phyloP scores from a whole-genome alignment of 1,284 basidiomycete species.

The Leccinum angustisporum region DNA sequence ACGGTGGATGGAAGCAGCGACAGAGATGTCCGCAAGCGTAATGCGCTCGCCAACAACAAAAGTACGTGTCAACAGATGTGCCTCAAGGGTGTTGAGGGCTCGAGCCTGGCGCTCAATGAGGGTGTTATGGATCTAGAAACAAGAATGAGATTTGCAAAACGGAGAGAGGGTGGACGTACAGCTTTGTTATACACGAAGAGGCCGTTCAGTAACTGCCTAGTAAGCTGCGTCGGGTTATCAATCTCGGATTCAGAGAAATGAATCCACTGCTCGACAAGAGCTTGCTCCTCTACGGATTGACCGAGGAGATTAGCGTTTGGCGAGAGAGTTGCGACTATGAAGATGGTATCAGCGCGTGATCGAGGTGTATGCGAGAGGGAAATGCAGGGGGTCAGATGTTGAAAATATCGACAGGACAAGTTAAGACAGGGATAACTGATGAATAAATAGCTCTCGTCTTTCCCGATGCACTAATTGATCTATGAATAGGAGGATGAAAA shows the following conservation, averaged over 20 bases:
- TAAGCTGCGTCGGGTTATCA: slow-evolving; percentile 26
- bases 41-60: slow-evolving; percentile 94
- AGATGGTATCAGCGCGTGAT: slow-evolving; percentile 18
- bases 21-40: slow-evolving; percentile 85
- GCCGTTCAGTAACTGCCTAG: slow-evolving; percentile 37
- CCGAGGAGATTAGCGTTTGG: slow-evolving; percentile 70
- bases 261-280: slow-evolving; percentile 69
- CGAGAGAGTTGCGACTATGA: slow-evolving; percentile 68
- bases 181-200: slow-evolving; percentile 56
- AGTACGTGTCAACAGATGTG: slow-evolving; percentile 76
- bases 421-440: slow-evolving; percentile 69
- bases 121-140: slow-evolving; percentile 52
- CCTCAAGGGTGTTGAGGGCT: slow-evolving; percentile 67
- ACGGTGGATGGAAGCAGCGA: slow-evolving; percentile 61
- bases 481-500: slow-evolving; percentile 14
- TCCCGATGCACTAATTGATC: slow-evolving; percentile 16
- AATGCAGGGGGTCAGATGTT: slow-evolving; percentile 34
- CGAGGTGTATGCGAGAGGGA: slow-evolving; percentile 5
- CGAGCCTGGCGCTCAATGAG: slow-evolving; percentile 55
- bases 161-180: slow-evolving; percentile 45
- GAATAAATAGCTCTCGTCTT: slow-evolving; percentile 22
- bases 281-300: slow-evolving; percentile 52
- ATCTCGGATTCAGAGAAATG: slow-evolving; percentile 65
- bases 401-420: slow-evolving; percentile 48
- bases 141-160: slow-evolving; percentile 2